Evolutionary conservation across 2,329 filamentous ascomycete species (phyloP).

Genomic region (Emmonsiellopsis sp.): DNA sequence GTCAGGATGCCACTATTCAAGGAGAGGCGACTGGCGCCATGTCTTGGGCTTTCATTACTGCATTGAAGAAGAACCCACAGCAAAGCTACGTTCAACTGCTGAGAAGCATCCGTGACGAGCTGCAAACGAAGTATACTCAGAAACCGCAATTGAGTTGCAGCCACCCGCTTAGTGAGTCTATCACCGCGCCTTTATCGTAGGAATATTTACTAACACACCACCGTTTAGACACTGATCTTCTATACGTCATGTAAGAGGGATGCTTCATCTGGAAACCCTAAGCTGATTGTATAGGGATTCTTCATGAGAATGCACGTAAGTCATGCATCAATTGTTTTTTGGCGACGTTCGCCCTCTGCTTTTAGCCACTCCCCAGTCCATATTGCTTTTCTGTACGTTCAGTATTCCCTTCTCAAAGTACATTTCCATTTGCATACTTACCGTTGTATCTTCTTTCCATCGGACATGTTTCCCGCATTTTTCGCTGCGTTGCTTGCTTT

Average conservation of each 20-base stretch:
- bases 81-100: slow-evolving; percentile 94
- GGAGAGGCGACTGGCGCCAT: slow-evolving; percentile 92
- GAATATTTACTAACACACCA: slow-evolving; percentile 13
- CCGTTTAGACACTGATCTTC: slow-evolving; percentile 51
- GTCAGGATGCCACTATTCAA: slow-evolving; percentile 80
- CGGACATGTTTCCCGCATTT: no score
- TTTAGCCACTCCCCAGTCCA: background rate
- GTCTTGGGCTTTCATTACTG: slow-evolving; percentile 93
- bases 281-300: background rate
- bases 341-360: background rate
- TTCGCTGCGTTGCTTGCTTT: no score
- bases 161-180: slow-evolving; percentile 75
- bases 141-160: slow-evolving; percentile 95
- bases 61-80: slow-evolving; percentile 84
- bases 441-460: no score
- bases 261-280: background rate
- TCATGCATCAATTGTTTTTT: no score
- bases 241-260: slow-evolving; percentile 55
- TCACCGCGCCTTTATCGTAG: slow-evolving; percentile 10
- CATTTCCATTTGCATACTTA: no score
- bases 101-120: slow-evolving; percentile 87
- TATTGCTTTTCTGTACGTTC: no score
- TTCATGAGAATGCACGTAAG: background rate
- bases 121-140: slow-evolving; percentile 79
- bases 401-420: no score